phyloP scores from a whole-genome alignment of 345 rosid species.

The Hibiscus syriacus region DNA sequence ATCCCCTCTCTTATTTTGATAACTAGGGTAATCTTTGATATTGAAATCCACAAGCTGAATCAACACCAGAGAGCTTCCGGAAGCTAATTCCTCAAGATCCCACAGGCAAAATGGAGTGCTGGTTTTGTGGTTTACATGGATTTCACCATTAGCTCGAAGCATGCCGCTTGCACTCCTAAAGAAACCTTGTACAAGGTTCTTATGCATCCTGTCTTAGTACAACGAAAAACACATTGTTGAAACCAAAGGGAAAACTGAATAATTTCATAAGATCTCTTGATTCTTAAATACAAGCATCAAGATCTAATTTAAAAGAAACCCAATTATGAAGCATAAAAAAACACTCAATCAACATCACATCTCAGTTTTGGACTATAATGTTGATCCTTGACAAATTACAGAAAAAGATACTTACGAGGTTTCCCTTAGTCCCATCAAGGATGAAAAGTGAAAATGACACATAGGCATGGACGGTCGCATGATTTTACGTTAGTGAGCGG shows the following conservation, averaged over 20 bases:
- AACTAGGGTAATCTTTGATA: conserved; percentile 37
- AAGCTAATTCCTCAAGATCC: conserved; percentile 47
- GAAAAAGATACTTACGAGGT: too few relatives aligned
- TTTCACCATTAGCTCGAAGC: conserved; percentile 36
- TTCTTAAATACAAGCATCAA: neutral
- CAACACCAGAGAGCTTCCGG: conserved; percentile 23
- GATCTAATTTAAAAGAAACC: neutral
- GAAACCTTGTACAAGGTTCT: conserved; percentile 30
- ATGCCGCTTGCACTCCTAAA: conserved; percentile 36
- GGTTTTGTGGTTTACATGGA: conserved; percentile 54
- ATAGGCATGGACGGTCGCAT: too few relatives aligned
- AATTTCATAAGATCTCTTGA: neutral
- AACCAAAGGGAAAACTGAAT: neutral
- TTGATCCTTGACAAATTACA: too few relatives aligned
- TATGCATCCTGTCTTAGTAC: conserved; percentile 33
- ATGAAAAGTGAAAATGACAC: too few relatives aligned
- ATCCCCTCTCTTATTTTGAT: conserved; percentile 47
- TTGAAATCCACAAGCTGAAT: conserved; percentile 20
- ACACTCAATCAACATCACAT: too few relatives aligned
- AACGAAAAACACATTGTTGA: too few relatives aligned
- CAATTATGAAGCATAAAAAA: neutral
- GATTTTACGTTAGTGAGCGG: too few relatives aligned
- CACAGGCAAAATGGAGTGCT: conserved; percentile 36
- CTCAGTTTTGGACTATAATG: too few relatives aligned
- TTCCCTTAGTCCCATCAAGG: too few relatives aligned